These are phyloP conservation scores for Nemania sp. DNA, from an alignment of 2,329 filamentous ascomycete species.

Conservation along the genomic window DNA sequence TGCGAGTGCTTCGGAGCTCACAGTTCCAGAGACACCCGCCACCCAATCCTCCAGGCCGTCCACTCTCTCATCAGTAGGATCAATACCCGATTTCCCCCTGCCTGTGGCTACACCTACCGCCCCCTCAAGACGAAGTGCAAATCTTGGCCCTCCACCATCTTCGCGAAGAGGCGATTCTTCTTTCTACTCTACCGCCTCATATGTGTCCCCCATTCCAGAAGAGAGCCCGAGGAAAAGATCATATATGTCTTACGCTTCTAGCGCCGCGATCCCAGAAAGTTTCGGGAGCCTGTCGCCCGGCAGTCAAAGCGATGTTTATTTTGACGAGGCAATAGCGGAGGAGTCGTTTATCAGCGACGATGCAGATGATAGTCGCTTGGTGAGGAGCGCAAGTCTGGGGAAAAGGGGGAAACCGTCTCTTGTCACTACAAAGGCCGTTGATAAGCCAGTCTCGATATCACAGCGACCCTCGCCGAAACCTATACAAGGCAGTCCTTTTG, in stretches of 20 bases:
- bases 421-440: constrained; percentile 50
- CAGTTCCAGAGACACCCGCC: constrained; percentile 51
- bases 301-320: constrained; percentile 55
- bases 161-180: constrained; percentile 64
- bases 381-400: constrained; percentile 65
- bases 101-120: constrained; percentile 44
- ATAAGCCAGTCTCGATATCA: constrained; percentile 36
- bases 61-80: constrained; percentile 57
- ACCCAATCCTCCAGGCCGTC: constrained; percentile 58
- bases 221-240: constrained; percentile 64
- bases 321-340: constrained; percentile 55
- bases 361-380: constrained; percentile 60
- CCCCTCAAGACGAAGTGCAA: constrained; percentile 53
- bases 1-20: constrained; percentile 46
- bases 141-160: constrained; percentile 63
- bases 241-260: constrained; percentile 71
- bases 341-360: constrained; percentile 53
- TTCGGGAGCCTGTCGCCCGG: constrained; percentile 61
- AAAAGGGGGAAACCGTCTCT: constrained; percentile 63
- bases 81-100: constrained; percentile 63
- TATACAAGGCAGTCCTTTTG: constrained; percentile 46
- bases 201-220: constrained; percentile 76
- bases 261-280: constrained; percentile 70
- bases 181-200: constrained; percentile 68
- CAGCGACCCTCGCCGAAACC: constrained; percentile 45